Evolutionary conservation across 345 rosid species (phyloP).

Genomic region (Reutealis trisperma): DNA sequence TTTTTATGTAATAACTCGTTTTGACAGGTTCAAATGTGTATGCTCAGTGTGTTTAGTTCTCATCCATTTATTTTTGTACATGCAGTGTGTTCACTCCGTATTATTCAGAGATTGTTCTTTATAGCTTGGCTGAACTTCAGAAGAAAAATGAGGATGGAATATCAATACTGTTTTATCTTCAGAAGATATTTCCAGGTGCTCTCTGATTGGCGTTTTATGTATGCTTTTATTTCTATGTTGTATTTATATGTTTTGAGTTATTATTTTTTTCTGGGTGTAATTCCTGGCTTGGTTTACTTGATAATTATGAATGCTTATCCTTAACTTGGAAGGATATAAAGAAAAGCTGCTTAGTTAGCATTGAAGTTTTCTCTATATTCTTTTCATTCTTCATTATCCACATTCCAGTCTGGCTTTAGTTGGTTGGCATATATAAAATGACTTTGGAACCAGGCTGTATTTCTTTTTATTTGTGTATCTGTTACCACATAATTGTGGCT

Average conservation of each 20-base stretch:
- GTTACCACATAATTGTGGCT: neutral
- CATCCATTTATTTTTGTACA: slow-evolving; percentile 13
- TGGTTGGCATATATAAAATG: neutral
- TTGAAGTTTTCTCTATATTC: neutral
- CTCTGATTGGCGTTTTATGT: neutral
- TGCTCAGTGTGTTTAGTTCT: slow-evolving; percentile 28
- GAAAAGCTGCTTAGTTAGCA: neutral
- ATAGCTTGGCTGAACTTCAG: slow-evolving; percentile 83
- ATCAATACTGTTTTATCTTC: slow-evolving; percentile 92
- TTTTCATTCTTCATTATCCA: neutral
- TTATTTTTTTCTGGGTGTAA: neutral
- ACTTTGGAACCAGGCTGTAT: neutral
- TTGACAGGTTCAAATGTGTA: slow-evolving; percentile 9
- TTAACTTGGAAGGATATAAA: neutral
- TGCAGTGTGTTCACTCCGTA: slow-evolving; percentile 98
- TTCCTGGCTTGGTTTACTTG: neutral
- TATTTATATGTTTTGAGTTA: no score
- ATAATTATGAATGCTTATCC: neutral
- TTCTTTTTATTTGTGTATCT: neutral
- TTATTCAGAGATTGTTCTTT: slow-evolving; percentile 93
- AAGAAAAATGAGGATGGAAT: slow-evolving; percentile 97
- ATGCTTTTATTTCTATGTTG: neutral
- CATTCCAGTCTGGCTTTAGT: neutral
- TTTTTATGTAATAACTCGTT: slow-evolving; percentile 11
- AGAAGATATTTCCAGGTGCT: slow-evolving; percentile 97